Percentiles rank a stretch among this genome's conserved stretches.
Evolutionary conservation across 306 rosid genomes (phyloP).

Genomic region (Sicyos edulis): DNA sequence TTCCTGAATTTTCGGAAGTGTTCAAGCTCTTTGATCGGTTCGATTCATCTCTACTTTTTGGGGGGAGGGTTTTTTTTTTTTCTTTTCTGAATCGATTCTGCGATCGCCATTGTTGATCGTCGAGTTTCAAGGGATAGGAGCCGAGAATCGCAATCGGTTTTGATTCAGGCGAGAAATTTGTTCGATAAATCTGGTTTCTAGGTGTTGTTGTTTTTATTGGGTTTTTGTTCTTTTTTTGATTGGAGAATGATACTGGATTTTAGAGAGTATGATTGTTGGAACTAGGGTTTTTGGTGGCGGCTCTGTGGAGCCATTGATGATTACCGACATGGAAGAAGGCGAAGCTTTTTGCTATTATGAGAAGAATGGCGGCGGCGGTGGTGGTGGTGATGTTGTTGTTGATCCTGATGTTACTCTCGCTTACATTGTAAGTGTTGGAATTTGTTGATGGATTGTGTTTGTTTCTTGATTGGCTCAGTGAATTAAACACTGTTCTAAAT

Average conservation of each 20-base stretch:
- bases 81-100: no score
- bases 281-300: constrained; percentile 23
- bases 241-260: constrained; percentile 64
- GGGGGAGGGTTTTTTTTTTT: no score
- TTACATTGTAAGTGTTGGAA: constrained; percentile 50
- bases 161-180: constrained; percentile 19
- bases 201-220: constrained; percentile 27
- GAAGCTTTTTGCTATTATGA: constrained; percentile 56
- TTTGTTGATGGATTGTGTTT: constrained; percentile 12
- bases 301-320: constrained; percentile 7
- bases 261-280: constrained; percentile 46
- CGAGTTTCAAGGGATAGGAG: neutral
- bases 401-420: constrained; percentile 54
- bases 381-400: neutral
- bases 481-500: neutral
- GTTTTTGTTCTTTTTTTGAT: constrained; percentile 29
- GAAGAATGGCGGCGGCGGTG: constrained; percentile 38
- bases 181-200: constrained; percentile 34
- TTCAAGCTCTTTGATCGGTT: no score
- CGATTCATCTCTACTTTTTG: no score
- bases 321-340: constrained; percentile 46
- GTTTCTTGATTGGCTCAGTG: constrained; percentile 5
- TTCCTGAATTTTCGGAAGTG: no score
- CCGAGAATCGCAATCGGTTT: neutral
- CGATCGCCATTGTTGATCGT: constrained; percentile 11